Conservation (phyloP, 2,329 filamentous ascomycete species). For the Hirsutella minnesotensis region DNA sequence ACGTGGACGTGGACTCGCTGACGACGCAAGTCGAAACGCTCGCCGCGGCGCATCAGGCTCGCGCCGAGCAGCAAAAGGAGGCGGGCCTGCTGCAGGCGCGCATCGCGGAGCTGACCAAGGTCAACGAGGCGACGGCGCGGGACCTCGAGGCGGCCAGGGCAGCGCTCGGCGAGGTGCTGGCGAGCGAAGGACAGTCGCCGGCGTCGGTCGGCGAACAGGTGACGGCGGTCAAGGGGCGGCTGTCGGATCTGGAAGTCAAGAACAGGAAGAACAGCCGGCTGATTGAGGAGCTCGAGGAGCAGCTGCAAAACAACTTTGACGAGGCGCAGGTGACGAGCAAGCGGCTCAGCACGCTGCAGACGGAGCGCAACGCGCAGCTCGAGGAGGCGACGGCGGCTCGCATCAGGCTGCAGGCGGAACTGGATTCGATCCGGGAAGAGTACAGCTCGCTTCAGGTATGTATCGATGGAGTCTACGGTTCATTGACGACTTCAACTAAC, state of each 20-base stretch:
- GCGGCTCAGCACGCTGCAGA: slow-evolving; percentile 70
- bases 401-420: slow-evolving; percentile 51
- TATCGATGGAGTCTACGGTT: background rate
- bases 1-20: slow-evolving; percentile 57
- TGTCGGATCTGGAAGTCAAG: slow-evolving; percentile 47
- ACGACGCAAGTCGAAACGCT: slow-evolving; percentile 48
- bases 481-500: background rate
- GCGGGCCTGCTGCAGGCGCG: slow-evolving; percentile 42
- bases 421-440: slow-evolving; percentile 56
- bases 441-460: slow-evolving; percentile 68
- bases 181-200: slow-evolving; percentile 31
- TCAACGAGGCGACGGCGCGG: slow-evolving; percentile 46
- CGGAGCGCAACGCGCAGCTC: slow-evolving; percentile 60
- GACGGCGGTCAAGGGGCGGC: slow-evolving; percentile 52
- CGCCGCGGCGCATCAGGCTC: slow-evolving; percentile 45
- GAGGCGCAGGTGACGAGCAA: slow-evolving; percentile 79
- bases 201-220: slow-evolving; percentile 43
- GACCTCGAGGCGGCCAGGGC: slow-evolving; percentile 51
- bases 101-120: slow-evolving; percentile 42
- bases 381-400: slow-evolving; percentile 65
- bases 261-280: slow-evolving; percentile 88
- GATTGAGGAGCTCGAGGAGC: slow-evolving; percentile 92
- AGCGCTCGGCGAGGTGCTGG: slow-evolving; percentile 39
- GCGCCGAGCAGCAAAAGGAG: slow-evolving; percentile 47
- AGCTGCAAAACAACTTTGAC: slow-evolving; percentile 89